Base-by-base conservation (phyloP, 2,329 filamentous ascomycete species). In the Laburnicola sp. region DNA sequence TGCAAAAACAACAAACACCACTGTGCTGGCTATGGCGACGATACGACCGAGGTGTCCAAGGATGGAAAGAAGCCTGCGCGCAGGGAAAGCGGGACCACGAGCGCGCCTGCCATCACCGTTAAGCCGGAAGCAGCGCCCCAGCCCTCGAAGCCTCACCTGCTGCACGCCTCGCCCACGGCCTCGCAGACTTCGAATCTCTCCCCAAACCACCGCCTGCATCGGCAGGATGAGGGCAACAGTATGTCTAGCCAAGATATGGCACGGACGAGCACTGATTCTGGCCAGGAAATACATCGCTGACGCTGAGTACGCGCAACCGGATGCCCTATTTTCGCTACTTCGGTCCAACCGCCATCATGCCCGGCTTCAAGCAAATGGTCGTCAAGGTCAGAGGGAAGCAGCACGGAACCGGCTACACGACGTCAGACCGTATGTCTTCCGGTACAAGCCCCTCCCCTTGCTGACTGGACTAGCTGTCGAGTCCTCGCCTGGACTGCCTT, bases 271-370 rank as follows among this genome's bases (percentile, higher is more conserved):
- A n/a, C n/a, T 45, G 26, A 46, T 34, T 21, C 22, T 23, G 25
- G 25, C 27, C 16, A 46, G 55, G 50, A 21, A 42, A 46, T n/a
- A 31, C 26, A 23, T 36, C 54, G 16, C 52, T 74, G 46, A 78
- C 70, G 59, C 68, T 77, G 37, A 82, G 55, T 77, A 82, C 60
- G 71, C 76, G 68, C 78, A 82, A 87, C 64, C 82, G 87, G 47
- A 89, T 96, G 57, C 91, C 91, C 0, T 96, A 94, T 69, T 96
- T 96, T 64, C 81, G 91, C 53, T 96, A 94, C 72, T 94, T 96
- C 68, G 91, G 91, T 0, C 89, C 90, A 0, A 96, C 91, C 1
- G 91, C 91, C 56, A 96, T 96, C 65, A 89, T 94, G 45, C 91
- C 91, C 1, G 91, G 91, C 22, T 95, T 91, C 75, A 95, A 95